phyloP scores from a whole-genome alignment of 2,329 filamentous ascomycete species.

The Talaromyces atroroseus region DNA sequence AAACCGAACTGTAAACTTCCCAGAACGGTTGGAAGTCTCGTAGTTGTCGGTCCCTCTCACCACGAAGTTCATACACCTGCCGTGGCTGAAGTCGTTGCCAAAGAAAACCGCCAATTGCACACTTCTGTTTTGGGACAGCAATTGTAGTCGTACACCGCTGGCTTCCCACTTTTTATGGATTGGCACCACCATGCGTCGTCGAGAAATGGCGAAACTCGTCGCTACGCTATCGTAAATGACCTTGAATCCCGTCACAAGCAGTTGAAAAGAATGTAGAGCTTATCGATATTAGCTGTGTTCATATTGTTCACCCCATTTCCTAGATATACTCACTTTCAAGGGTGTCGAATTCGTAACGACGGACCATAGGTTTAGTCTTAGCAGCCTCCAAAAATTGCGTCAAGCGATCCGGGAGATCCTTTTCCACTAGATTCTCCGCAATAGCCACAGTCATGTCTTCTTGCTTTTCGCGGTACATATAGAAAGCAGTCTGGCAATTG shows the following conservation, averaged over 20 bases:
- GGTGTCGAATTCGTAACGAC: slow-evolving; percentile 64
- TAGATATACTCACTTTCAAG: slow-evolving; percentile 34
- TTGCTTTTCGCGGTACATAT: slow-evolving; percentile 67
- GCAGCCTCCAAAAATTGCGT: slow-evolving; percentile 55
- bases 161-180: slow-evolving; percentile 95
- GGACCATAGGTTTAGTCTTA: slow-evolving; percentile 59
- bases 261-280: slow-evolving; percentile 74
- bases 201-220: slow-evolving; percentile 70
- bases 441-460: slow-evolving; percentile 71
- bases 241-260: slow-evolving; percentile 70
- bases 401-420: slow-evolving; percentile 59
- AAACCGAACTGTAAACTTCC: slow-evolving; percentile 68
- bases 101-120: slow-evolving; percentile 81
- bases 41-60: slow-evolving; percentile 80
- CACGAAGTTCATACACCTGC: slow-evolving; percentile 82
- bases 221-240: slow-evolving; percentile 70
- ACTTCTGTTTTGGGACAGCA: slow-evolving; percentile 69
- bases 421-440: slow-evolving; percentile 59
- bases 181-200: slow-evolving; percentile 80
- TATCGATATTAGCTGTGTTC: slow-evolving; percentile 14
- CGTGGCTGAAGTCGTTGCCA: slow-evolving; percentile 71
- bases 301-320: no score
- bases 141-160: slow-evolving; percentile 69
- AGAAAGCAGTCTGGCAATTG: slow-evolving; percentile 56
- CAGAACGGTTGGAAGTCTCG: slow-evolving; percentile 60